Base-by-base conservation (phyloP, 805 yeast species). In the Candida bentonensis region DNA sequence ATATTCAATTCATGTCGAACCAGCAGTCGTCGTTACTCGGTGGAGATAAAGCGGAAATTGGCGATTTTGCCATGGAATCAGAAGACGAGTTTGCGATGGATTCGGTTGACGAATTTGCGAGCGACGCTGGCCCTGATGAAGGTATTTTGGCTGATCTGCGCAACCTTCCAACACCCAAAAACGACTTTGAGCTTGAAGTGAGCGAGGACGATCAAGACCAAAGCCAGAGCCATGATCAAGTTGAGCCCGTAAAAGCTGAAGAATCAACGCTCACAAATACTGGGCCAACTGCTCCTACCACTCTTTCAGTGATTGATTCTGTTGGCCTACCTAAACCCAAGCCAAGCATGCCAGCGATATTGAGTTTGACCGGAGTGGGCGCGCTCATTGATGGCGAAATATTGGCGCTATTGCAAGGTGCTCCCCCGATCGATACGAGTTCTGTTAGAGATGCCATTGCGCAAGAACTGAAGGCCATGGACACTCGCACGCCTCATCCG, bases 111-210 rank as follows among this genome's bases (percentile, higher is more conserved):
- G 36, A 30, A 30, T 4, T 4, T 9, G 21, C 41, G 30, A 5
- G n/a, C 42, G 20, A 42, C 39, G 3, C 23, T 42, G 23, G 22
- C 33, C 20, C 17, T 34, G 11, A 40, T 25, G n/a, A 39, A 42
- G 28, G 43, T 30, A 9, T 30, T 9, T 17, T 30, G 17, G 5
- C 5, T 9, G 36, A 5, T 30, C 34, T 42, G 15, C 21, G n/a
- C 2, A 23, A 21, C 3, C 23, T 69, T 28, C 78, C 70, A 5
- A 52, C 53, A 42, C 73, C 74, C 22, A 63, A 51, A 46, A 63
- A 64, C 47, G 66, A 58, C 28, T 58, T 52, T 45, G 68, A 58
- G 43, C 41, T 61, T 26, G 52, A 34, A 2, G 25, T 13, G 5
- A 28, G 11, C 22, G 42, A 7, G 13, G 42, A 41, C 5, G 22